A percentile compares a stretch with the other conserved stretches of the same genome.
Evolutionary conservation across 176 grass and related monocot genomes (phyloP).

Genomic region (Aegilops tauschii): DNA sequence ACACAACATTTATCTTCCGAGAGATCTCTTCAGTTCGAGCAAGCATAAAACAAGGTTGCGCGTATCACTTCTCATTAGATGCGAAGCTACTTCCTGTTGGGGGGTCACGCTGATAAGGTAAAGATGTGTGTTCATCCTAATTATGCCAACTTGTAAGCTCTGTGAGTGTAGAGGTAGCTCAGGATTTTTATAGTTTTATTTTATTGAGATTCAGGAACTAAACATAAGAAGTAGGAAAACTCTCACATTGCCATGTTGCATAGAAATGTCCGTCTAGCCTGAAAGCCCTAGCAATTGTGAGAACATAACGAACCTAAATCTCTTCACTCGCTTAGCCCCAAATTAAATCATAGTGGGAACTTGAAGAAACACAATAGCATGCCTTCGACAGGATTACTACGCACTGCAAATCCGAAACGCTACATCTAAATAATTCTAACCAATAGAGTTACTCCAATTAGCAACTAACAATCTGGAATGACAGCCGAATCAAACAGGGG

Average conservation of each 20-base stretch:
- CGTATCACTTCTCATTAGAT: constrained; percentile 89
- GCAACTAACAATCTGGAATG: not conserved
- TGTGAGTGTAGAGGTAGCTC: not conserved
- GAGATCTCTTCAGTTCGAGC: constrained; percentile 58
- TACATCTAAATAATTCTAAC: not conserved
- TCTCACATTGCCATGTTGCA: not conserved
- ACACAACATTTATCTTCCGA: constrained; percentile 54
- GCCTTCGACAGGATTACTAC: too few species aligned
- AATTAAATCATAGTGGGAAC: too few species aligned
- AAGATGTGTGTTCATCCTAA: not conserved
- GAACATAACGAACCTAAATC: not conserved
- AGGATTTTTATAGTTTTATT: not conserved
- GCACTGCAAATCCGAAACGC: not conserved
- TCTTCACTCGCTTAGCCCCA: not conserved
- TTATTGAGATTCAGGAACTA: not conserved
- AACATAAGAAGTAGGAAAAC: not conserved
- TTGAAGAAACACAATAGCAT: too few species aligned
- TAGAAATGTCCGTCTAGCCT: not conserved
- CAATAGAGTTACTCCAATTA: not conserved
- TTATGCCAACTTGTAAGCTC: not conserved
- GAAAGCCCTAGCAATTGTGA: not conserved
- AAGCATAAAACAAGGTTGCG: constrained; percentile 56
- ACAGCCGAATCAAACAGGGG: too few species aligned
- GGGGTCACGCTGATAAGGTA: constrained; percentile 84
- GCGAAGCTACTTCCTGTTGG: constrained; percentile 79